These are phyloP conservation scores for Fusarium torreyae DNA, from an alignment of 2,329 filamentous ascomycete species.

Conservation along the genomic window DNA sequence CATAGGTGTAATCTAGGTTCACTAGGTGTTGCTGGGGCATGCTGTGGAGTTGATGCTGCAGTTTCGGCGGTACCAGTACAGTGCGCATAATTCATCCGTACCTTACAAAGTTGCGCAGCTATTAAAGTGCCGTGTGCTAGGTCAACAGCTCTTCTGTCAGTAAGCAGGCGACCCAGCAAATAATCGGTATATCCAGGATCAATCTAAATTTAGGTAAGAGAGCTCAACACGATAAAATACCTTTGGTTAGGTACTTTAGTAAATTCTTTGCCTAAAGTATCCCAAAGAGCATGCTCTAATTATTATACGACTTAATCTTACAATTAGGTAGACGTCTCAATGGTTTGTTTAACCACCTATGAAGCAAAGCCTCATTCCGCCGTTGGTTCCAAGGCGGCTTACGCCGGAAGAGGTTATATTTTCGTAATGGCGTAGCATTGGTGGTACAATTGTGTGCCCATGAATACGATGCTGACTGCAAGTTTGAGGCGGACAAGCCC, in stretches of 20 bases:
- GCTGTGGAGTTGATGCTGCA: conserved; percentile 14
- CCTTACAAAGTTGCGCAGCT: conserved; percentile 5
- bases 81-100: conserved; percentile 19
- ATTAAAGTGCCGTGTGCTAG: conserved; percentile 10
- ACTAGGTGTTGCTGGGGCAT: conserved; percentile 34
- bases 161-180: neutral
- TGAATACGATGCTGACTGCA: conserved; percentile 45
- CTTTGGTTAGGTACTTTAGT: too few species aligned
- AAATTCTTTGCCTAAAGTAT: too few species aligned
- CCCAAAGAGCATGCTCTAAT: too few species aligned
- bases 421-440: conserved; percentile 30
- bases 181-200: too few species aligned
- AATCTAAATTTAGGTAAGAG: too few species aligned
- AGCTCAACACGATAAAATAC: too few species aligned
- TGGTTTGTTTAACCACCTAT: too few species aligned
- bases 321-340: too few species aligned
- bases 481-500: conserved; percentile 27
- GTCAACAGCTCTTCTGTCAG: conserved; percentile 7
- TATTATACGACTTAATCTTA: too few species aligned
- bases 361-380: conserved; percentile 26
- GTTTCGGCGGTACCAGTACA: conserved; percentile 19
- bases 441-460: conserved; percentile 37
- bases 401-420: conserved; percentile 16
- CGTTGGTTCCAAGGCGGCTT: conserved; percentile 6
- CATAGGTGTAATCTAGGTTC: neutral